Percentiles rank a stretch among this genome's conserved stretches.
Conservation (phyloP, 108 stramenopile genomes). For the Cylindrotheca closterium region DNA sequence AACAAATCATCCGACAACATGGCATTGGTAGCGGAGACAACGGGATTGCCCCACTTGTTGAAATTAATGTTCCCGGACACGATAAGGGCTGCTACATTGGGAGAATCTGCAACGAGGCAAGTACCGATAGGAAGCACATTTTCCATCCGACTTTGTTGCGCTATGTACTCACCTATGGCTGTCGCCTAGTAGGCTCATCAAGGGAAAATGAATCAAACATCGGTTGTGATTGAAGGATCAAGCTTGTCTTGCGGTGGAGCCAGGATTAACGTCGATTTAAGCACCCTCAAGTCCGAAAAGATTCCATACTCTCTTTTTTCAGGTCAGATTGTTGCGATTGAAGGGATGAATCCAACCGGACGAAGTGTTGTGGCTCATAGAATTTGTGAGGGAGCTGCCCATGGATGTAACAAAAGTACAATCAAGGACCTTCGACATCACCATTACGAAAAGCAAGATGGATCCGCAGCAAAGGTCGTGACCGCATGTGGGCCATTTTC, state of each 20-base stretch:
- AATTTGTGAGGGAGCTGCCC: slow-evolving; percentile 69
- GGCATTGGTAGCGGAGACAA: slow-evolving; percentile 33
- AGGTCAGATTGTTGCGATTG: slow-evolving; percentile 94
- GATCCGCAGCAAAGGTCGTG: slow-evolving; percentile 68
- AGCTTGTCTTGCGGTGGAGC: slow-evolving; percentile 80
- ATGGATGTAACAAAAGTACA: slow-evolving; percentile 36
- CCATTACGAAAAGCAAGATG: slow-evolving; percentile 56
- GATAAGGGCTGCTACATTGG: slow-evolving; percentile 81
- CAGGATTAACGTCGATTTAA: slow-evolving; percentile 79
- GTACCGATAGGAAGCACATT: slow-evolving; percentile 4
- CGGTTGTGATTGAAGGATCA: slow-evolving; percentile 89
- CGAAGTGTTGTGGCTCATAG: slow-evolving; percentile 71
- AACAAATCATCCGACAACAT: slow-evolving; percentile 56
- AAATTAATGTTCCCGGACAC: slow-evolving; percentile 90
- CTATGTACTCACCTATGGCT: not conserved
- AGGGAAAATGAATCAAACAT: slow-evolving; percentile 87
- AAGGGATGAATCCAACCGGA: slow-evolving; percentile 89
- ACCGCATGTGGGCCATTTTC: slow-evolving; percentile 91
- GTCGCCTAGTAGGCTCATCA: slow-evolving; percentile 73
- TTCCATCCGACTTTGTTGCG: not conserved
- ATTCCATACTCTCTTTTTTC: slow-evolving; percentile 87
- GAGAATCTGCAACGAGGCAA: slow-evolving; percentile 89
- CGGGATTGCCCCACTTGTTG: slow-evolving; percentile 50
- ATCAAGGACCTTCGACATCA: slow-evolving; percentile 48
- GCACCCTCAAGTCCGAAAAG: slow-evolving; percentile 24